Conservation (phyloP, 2,329 filamentous ascomycete genomes). For the Dothidotthia symphoricarpi region DNA sequence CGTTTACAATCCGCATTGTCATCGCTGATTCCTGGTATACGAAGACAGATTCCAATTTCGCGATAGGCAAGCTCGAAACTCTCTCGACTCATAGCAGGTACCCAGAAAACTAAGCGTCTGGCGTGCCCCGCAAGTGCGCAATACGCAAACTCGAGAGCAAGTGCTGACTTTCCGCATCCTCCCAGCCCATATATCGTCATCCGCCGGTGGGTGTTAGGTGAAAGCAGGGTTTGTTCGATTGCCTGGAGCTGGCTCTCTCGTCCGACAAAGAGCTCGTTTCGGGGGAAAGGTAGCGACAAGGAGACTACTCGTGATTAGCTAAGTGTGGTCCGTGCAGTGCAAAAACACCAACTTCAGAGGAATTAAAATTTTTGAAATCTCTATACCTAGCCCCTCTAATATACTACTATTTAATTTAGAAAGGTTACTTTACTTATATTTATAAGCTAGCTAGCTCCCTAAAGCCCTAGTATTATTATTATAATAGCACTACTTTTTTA, state of each 20-base stretch:
- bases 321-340: no score
- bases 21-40: conserved; percentile 20
- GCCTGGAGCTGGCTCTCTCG: conserved; percentile 12
- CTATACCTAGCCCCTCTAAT: no score
- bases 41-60: conserved; percentile 11
- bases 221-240: conserved; percentile 6
- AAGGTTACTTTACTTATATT: no score
- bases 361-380: no score
- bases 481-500: no score
- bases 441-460: no score
- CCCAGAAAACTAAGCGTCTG: conserved; percentile 17
- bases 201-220: conserved; percentile 6
- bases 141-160: conserved; percentile 42
- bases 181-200: conserved; percentile 17
- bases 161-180: conserved; percentile 20
- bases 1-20: conserved; percentile 37
- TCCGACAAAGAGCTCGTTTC: conserved; percentile 15
- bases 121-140: conserved; percentile 26
- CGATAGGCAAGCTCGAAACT: conserved; percentile 25
- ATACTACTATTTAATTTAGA: no score
- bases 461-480: no score
- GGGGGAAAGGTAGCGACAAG: conserved; percentile 11
- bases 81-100: conserved; percentile 13
- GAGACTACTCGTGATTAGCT: conserved; percentile 11
- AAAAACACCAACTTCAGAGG: no score